Base-by-base conservation (phyloP, 2,329 filamentous ascomycete species). In the Aspergillus terreus region DNA sequence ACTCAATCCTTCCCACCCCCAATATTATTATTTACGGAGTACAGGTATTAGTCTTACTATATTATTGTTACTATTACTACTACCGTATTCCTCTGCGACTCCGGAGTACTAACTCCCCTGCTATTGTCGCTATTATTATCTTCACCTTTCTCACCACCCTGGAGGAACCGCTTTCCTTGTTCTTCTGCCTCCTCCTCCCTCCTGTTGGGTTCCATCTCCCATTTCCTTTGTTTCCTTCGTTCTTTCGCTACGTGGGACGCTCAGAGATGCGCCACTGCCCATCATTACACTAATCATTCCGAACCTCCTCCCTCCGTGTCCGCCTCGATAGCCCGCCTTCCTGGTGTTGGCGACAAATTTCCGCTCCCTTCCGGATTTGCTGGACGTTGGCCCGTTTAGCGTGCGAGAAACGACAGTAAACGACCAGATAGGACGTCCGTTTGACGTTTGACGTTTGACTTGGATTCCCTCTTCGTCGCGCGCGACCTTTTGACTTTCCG, bases 1-100 rank as follows among this genome's bases (percentile, higher is more conserved):
- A 58, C 49, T 17, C 48, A 27, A 50, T 41, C 38, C 38, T 45
- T 46, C 43, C 50, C 47, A 45, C 49, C 42, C 42, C 27, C 27
- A 30, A 30, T 30, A 30, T 19, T 19, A 19, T 19, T 19, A 19
- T 19, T 19, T 19, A 19, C 19, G 19, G 19, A 19, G 19, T 19
- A 19, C 19, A 19, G 19, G 19, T 27, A 27, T 30, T 30, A 30
- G 7, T 30, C 27, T 30, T 9, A 30, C 7, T 30, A 30, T 30
- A 30, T 30, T 30, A 30, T 30, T 30, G 7, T 30, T 30, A 23
- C 4, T 19, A 19, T 27, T 27, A 27, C 6, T 30, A 9, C 27
- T 10, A 9, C 27, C 27, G 6, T 10, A 30, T 30, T 11, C 7
- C 10, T 30, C 27, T 30, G 7, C 27, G 27, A 30, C 27, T 30